Evolutionary conservation across 176 grass and related monocot genomes (phyloP), one percentile per base, ranked within the genome.

Genomic region (Melocanna baccifera): DNA sequence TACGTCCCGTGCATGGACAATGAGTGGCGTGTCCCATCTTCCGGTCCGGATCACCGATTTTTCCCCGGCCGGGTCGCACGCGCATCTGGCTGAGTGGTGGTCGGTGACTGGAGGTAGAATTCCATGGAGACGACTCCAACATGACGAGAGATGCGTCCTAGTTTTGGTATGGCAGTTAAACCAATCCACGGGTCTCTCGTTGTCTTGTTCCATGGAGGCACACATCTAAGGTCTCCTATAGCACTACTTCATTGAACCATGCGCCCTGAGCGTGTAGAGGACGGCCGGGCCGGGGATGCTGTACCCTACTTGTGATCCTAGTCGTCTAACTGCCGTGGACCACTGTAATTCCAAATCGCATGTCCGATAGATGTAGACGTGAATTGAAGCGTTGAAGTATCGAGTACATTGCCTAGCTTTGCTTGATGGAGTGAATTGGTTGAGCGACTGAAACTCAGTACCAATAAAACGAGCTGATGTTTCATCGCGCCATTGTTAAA

Each of bases 1-100:
- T 18, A 86, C 84, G 79, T 86, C 84, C 75, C 79, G 12, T 86
- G 88, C 88, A 90, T 86, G 88, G 83, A 83, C 85, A 87, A 71
- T 29, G 67, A 73, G 62, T 19, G 84, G 67, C 79, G 39, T 90
- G 84, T 57, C 74, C 75, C 80, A 12, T 68, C 84, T 57, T 80
- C 48, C 76, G 82, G 79, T 70, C 71, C 62, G 36, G 53, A 9
- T 20, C 80, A 6, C 14, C 73, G 67, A 62, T 65, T 73, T 72
- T 32, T 36, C 37, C 19, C 57, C 1, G 34, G 80, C 41, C 36
- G 6, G 53, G 71, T 62, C 26, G 59, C 42, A 47, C 76, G 57
- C 59, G 25, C 48, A 12, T 1, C 48, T 5, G 69, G 16, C 47
- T 58, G 9, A 40, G 55, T 26, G 16, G 68, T 67, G 43, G 67